Conservation (phyloP, 2,329 filamentous ascomycete species). For the Pseudopithomyces maydicus region DNA sequence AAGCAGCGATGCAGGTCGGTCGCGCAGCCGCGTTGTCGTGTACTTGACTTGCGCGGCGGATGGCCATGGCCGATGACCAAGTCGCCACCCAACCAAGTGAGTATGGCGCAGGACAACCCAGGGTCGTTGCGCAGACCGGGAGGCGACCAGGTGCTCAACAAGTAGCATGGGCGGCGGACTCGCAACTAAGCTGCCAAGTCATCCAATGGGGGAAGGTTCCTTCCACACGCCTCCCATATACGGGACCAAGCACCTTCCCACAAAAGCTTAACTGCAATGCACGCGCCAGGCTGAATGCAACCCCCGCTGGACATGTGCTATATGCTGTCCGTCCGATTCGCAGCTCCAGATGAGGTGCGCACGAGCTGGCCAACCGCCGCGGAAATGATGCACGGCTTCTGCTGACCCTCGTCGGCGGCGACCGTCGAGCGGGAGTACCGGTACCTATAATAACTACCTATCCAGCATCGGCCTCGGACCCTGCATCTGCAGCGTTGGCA, state of each 20-base stretch:
- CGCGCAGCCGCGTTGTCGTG: too few species aligned
- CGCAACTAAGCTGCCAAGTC: not conserved
- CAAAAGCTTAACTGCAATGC: conserved; percentile 1
- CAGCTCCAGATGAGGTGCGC: not conserved
- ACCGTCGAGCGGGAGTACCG: not conserved
- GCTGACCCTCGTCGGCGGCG: not conserved
- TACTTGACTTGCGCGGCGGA: too few species aligned
- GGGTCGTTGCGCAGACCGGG: too few species aligned
- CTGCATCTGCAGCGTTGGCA: not conserved
- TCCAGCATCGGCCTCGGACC: not conserved
- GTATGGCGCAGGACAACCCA: too few species aligned
- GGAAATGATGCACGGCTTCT: not conserved
- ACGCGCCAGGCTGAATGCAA: not conserved
- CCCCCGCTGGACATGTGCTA: not conserved
- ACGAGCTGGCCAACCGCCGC: not conserved
- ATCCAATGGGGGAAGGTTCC: not conserved
- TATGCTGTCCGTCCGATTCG: not conserved
- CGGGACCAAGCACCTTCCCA: conserved; percentile 2
- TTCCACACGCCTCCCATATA: not conserved
- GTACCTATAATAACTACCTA: not conserved
- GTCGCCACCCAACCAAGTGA: too few species aligned
- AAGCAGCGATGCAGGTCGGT: too few species aligned
- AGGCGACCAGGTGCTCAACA: too few species aligned
- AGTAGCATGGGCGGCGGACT: not conserved
- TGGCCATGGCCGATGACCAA: too few species aligned